Percentiles rank a stretch among this genome's conserved stretches.
Conservation (phyloP, 2,329 filamentous ascomycete species). For the Penicillium decumbens region DNA sequence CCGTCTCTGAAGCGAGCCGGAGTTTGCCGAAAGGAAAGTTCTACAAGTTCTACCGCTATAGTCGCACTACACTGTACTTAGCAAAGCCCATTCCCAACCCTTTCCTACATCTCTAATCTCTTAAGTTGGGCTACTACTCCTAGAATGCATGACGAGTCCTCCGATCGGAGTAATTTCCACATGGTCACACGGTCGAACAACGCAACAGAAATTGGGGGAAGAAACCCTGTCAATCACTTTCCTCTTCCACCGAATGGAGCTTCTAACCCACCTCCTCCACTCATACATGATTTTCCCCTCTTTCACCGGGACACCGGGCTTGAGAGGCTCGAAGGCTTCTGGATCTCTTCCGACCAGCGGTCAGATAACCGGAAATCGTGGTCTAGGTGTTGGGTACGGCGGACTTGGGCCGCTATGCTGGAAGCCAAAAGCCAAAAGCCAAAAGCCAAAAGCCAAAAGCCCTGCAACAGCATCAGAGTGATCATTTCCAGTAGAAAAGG, state of each 20-base stretch:
- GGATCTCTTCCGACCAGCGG: conserved; percentile 5
- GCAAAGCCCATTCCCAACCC: background rate
- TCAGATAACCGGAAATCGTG: conserved; percentile 8
- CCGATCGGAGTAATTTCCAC: background rate
- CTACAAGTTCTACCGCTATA: background rate
- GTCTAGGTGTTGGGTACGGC: conserved; percentile 8
- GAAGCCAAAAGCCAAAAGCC: background rate
- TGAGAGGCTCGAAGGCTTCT: background rate
- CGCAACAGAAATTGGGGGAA: background rate
- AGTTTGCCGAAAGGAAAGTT: conserved; percentile 1
- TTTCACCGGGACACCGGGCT: background rate
- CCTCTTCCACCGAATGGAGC: conserved; percentile 6
- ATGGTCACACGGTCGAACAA: conserved; percentile 1
- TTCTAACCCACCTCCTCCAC: conserved; percentile 10
- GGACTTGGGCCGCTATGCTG: conserved; percentile 10
- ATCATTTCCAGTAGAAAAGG: background rate
- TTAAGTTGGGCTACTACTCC: background rate
- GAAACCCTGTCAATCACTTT: conserved; percentile 9
- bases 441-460: background rate
- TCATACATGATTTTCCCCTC: conserved; percentile 11
- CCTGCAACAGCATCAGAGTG: background rate
- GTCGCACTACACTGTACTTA: background rate
- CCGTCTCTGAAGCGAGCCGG: background rate
- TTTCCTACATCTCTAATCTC: background rate
- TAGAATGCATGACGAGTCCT: conserved; percentile 1